A percentile compares a stretch with the other conserved stretches of the same genome.
phyloP scores from a whole-genome alignment of 1,284 basidiomycete genomes.

The Chalciporus sp. region DNA sequence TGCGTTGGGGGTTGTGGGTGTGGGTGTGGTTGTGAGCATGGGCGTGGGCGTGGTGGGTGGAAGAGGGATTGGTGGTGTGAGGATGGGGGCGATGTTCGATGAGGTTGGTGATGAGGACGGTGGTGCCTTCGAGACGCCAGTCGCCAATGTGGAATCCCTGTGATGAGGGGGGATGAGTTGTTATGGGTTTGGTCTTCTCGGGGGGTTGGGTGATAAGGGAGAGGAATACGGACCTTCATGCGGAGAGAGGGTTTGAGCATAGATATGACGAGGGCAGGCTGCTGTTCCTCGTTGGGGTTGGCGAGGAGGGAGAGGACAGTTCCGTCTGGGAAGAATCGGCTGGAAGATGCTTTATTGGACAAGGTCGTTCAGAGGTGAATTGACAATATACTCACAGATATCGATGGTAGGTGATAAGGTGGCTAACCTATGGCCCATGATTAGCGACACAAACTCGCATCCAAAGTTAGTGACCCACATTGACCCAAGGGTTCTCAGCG shows the following conservation, averaged over 20 bases:
- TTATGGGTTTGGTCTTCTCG: background rate
- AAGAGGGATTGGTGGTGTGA: conserved; percentile 11
- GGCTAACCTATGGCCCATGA: conserved; percentile 50
- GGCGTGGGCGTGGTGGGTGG: conserved; percentile 26
- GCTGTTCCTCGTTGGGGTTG: conserved; percentile 78
- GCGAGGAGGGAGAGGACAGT: conserved; percentile 84
- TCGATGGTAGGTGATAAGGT: conserved; percentile 82
- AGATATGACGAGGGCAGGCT: conserved; percentile 78
- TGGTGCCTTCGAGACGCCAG: conserved; percentile 65
- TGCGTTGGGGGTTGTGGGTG: conserved; percentile 13
- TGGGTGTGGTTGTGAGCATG: conserved; percentile 1
- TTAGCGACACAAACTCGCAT: conserved; percentile 5
- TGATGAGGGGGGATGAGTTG: background rate
- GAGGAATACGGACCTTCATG: conserved; percentile 66
- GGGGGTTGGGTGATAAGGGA: background rate
- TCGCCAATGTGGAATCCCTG: conserved; percentile 72
- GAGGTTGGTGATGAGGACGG: conserved; percentile 64
- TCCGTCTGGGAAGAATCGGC: conserved; percentile 89
- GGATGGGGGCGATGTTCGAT: conserved; percentile 51
- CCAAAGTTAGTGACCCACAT: conserved; percentile 49
- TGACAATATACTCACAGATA: conserved; percentile 62
- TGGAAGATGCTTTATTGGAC: conserved; percentile 28
- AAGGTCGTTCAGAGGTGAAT: background rate
- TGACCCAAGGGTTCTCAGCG: conserved; percentile 83
- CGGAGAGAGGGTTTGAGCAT: conserved; percentile 74